Conservation (phyloP, 148 eudicot species). For the Camellia lanceoleosa region DNA sequence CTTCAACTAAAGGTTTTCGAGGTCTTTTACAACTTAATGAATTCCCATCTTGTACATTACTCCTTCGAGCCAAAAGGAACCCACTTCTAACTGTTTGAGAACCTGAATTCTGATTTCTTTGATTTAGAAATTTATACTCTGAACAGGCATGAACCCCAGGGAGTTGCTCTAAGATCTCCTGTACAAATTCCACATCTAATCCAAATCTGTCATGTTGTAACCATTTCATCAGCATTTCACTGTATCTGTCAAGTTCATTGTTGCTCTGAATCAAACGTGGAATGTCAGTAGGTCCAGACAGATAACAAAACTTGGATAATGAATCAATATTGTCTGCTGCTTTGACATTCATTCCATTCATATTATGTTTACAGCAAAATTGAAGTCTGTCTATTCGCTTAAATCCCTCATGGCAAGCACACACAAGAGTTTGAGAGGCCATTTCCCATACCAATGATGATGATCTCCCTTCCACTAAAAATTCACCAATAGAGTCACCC, state of each 20-base stretch:
- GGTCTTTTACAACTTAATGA: constrained; percentile 24
- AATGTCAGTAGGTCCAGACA: constrained; percentile 26
- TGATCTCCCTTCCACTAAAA: constrained; percentile 44
- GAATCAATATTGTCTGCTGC: constrained; percentile 23
- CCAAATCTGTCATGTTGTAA: constrained; percentile 51
- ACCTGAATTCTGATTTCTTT: constrained; percentile 32
- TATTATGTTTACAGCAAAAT: constrained; percentile 36
- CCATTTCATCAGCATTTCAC: constrained; percentile 37
- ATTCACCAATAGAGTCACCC: constrained; percentile 41
- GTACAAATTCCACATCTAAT: constrained; percentile 47
- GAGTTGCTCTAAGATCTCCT: constrained; percentile 51
- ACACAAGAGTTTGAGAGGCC: constrained; percentile 36
- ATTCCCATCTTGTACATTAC: neutral
- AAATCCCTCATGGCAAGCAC: constrained; percentile 31
- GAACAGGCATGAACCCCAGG: constrained; percentile 39
- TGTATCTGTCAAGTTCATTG: constrained; percentile 23
- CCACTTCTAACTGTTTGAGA: constrained; percentile 47
- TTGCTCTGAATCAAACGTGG: constrained; percentile 26
- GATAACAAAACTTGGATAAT: constrained; percentile 37
- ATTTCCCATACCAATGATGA: constrained; percentile 41
- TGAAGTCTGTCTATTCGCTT: constrained; percentile 29
- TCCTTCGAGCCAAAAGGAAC: constrained; percentile 32
- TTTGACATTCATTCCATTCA: constrained; percentile 6
- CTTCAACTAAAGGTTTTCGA: constrained; percentile 20
- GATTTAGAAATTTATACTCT: constrained; percentile 32